Conservation (phyloP, 208 protist genomes). For the Crithidia mellificae region DNA sequence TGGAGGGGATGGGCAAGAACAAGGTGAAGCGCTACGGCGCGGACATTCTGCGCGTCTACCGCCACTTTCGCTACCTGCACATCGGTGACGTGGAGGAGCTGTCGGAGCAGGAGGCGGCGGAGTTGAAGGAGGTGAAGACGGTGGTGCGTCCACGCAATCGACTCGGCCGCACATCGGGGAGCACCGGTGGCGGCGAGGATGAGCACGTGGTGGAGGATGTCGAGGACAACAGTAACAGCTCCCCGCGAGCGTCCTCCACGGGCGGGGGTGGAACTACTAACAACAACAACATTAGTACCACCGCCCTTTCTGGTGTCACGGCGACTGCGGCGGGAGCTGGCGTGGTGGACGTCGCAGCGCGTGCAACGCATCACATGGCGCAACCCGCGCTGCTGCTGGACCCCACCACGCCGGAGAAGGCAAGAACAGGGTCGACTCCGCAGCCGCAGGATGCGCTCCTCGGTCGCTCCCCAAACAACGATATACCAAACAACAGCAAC, state of each 20-base stretch:
- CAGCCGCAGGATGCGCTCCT: background rate
- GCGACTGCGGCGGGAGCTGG: background rate
- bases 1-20: conserved; percentile 88
- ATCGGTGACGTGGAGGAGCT: conserved; percentile 85
- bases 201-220: conserved; percentile 23
- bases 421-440: conserved; percentile 23
- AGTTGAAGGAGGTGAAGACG: conserved; percentile 55
- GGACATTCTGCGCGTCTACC: conserved; percentile 76
- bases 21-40: conserved; percentile 87
- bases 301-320: too few species aligned
- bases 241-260: background rate
- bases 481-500: background rate
- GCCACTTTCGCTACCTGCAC: conserved; percentile 72
- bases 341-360: background rate
- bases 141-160: conserved; percentile 46
- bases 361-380: conserved; percentile 15
- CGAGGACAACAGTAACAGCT: conserved; percentile 15
- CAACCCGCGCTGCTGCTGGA: conserved; percentile 28
- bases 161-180: conserved; percentile 33
- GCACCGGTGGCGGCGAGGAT: conserved; percentile 16
- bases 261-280: background rate
- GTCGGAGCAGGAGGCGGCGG: conserved; percentile 49
- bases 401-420: conserved; percentile 44
- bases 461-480: background rate
- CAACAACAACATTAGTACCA: background rate